Percentiles rank a stretch among this genome's conserved stretches.
Conservation (phyloP, 805 yeast genomes). For the Saccharomycopsis schoenii region DNA sequence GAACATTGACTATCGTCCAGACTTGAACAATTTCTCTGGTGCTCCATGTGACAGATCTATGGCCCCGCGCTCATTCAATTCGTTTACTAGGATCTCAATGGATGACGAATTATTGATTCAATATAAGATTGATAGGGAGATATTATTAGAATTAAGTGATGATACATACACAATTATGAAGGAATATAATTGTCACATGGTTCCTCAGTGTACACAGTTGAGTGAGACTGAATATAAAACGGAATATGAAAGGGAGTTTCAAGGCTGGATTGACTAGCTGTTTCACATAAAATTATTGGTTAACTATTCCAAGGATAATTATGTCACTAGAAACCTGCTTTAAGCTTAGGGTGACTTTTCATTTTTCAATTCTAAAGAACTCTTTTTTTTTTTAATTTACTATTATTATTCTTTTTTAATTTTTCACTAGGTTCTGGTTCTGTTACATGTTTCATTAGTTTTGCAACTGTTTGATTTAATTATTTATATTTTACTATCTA, state of each 20-base stretch:
- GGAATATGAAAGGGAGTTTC: neutral
- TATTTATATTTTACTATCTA: too few species aligned
- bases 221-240: neutral
- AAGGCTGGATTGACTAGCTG: neutral
- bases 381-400: too few species aligned
- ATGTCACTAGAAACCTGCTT: too few species aligned
- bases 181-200: neutral
- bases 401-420: too few species aligned
- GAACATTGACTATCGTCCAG: slow-evolving; percentile 13
- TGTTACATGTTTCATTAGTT: too few species aligned
- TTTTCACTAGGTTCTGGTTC: too few species aligned
- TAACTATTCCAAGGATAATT: too few species aligned
- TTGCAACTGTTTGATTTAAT: too few species aligned
- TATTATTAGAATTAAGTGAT: neutral
- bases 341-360: too few species aligned
- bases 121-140: neutral
- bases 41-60: too few species aligned
- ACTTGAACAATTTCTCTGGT: neutral
- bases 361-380: too few species aligned
- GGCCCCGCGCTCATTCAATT: too few species aligned
- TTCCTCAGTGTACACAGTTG: neutral
- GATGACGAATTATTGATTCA: neutral
- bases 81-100: neutral
- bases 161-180: neutral
- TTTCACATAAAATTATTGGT: neutral